phyloP scores from a whole-genome alignment of 352 stramenopile genomes.

The Globisporangium okanoganense region DNA sequence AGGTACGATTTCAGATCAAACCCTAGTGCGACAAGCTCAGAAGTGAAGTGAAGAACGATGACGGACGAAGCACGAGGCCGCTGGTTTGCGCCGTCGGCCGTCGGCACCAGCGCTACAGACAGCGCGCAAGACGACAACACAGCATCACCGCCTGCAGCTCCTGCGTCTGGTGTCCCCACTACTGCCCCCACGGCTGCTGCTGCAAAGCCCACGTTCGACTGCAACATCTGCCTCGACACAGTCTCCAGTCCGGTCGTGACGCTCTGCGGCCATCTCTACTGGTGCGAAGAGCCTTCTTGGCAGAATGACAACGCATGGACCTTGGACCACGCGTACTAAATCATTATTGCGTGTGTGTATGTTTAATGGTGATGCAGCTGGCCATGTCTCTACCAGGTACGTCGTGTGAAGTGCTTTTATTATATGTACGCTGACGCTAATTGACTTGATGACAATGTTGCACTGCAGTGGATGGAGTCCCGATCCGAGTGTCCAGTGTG shows the following conservation, averaged over 20 bases:
- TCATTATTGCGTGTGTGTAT: neutral
- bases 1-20: neutral
- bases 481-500: slow-evolving; percentile 88
- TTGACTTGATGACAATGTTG: neutral
- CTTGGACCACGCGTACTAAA: neutral
- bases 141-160: neutral
- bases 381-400: slow-evolving; percentile 83
- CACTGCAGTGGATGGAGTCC: slow-evolving; percentile 60
- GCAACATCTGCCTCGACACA: slow-evolving; percentile 88
- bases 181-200: neutral
- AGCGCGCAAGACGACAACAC: neutral
- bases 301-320: neutral
- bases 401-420: neutral
- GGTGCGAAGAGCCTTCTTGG: slow-evolving; percentile 26
- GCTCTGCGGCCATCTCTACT: slow-evolving; percentile 89
- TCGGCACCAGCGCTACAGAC: neutral
- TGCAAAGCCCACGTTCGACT: slow-evolving; percentile 59
- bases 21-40: neutral
- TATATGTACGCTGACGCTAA: neutral
- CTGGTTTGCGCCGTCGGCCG: slow-evolving; percentile 5
- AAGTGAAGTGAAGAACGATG: slow-evolving; percentile 1
- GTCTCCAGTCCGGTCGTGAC: slow-evolving; percentile 87
- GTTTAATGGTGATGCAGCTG: slow-evolving; percentile 35
- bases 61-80: slow-evolving; percentile 1
- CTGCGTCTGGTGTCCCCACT: neutral